Percentiles rank a stretch among this genome's conserved stretches.
These are phyloP conservation scores for Albizia julibrissin DNA, from an alignment of 306 rosid species.

Conservation along the genomic window DNA sequence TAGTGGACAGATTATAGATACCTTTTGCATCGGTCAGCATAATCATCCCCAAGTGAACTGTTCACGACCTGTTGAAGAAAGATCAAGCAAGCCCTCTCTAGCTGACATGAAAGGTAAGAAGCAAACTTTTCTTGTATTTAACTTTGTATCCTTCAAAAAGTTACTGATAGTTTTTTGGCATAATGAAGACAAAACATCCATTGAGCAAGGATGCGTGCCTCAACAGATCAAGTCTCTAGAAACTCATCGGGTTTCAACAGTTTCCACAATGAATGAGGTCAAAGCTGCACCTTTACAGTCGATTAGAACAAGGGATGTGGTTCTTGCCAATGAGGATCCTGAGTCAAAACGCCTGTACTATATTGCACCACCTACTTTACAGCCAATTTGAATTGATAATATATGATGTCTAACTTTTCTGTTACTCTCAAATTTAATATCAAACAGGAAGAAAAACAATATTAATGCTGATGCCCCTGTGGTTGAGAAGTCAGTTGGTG, in stretches of 20 bases:
- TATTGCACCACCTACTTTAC: conserved; percentile 27
- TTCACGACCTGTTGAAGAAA: conserved; percentile 50
- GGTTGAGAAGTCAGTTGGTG: conserved; percentile 53
- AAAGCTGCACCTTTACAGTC: conserved; percentile 47
- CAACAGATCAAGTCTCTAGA: conserved; percentile 47
- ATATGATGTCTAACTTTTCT: conserved; percentile 31
- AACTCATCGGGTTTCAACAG: conserved; percentile 40
- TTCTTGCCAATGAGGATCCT: conserved; percentile 44
- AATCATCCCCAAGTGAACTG: conserved; percentile 65
- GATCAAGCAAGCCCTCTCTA: conserved; percentile 43
- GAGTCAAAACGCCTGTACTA: conserved; percentile 80
- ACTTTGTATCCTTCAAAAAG: conserved; percentile 38
- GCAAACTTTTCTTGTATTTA: conserved; percentile 26
- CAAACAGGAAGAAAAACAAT: conserved; percentile 64
- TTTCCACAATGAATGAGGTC: conserved; percentile 41
- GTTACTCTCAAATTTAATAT: conserved; percentile 25
- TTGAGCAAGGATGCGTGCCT: conserved; percentile 45
- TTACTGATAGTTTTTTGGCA: conserved; percentile 41
- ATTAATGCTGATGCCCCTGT: conserved; percentile 38
- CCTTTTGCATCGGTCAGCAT: conserved; percentile 74
- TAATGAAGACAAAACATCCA: conserved; percentile 51
- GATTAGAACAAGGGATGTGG: conserved; percentile 41
- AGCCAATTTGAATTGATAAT: conserved; percentile 12
- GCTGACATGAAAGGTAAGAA: conserved; percentile 54
- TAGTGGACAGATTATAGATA: conserved; percentile 63